Percentiles rank a stretch among this genome's conserved stretches.
Evolutionary conservation across 108 stramenopile genomes (phyloP).

Genomic region (Fragilaria crotonensis): DNA sequence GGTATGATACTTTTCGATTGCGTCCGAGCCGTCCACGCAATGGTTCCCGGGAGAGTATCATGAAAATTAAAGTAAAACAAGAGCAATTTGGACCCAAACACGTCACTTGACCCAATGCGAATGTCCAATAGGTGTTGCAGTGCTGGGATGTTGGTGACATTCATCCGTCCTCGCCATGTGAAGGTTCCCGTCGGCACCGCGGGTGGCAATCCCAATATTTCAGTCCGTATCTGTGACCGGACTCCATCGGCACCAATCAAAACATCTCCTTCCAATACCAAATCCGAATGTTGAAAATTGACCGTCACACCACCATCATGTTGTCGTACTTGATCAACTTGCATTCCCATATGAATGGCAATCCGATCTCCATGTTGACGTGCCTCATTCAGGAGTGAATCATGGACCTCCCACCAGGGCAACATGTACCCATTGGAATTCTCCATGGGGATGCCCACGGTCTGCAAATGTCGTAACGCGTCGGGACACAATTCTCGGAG

Average conservation of each 20-base stretch:
- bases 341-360: background rate
- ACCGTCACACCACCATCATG: background rate
- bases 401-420: conserved; percentile 24
- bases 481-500: conserved; percentile 16
- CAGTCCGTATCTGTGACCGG: conserved; percentile 19
- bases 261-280: conserved; percentile 9
- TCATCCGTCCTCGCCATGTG: conserved; percentile 14
- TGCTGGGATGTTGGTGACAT: no score
- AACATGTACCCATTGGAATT: conserved; percentile 14
- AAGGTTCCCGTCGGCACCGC: conserved; percentile 4
- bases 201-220: conserved; percentile 6
- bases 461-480: conserved; percentile 6
- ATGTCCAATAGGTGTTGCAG: no score
- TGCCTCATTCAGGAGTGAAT: conserved; percentile 18
- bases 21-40: conserved; percentile 14
- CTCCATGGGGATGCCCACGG: conserved; percentile 5
- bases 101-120: background rate
- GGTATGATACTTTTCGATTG: conserved; percentile 3
- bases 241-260: conserved; percentile 41
- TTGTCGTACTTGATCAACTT: conserved; percentile 1
- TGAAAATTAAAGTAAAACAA: conserved; percentile 29
- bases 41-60: conserved; percentile 4
- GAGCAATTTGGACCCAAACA: conserved; percentile 4
- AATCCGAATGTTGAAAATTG: conserved; percentile 3
- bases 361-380: conserved; percentile 3